Percentiles rank a stretch among this genome's conserved stretches.
phyloP scores from a whole-genome alignment of 345 rosid genomes.

The Camelina hispida region DNA sequence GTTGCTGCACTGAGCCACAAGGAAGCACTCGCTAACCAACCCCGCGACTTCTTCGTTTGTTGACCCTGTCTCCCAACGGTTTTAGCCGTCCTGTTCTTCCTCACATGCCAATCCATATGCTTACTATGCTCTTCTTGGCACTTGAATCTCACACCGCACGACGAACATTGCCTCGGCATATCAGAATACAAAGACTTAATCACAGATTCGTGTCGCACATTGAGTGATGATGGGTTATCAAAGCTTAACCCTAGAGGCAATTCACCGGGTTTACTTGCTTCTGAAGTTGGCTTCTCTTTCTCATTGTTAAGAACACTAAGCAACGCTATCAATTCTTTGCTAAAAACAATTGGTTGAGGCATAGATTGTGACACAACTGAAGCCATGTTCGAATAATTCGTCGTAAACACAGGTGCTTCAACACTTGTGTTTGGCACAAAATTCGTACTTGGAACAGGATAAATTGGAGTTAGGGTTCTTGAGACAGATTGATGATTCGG shows the following conservation, averaged over 20 bases:
- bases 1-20: conserved; percentile 37
- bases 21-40: conserved; percentile 32
- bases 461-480: not conserved
- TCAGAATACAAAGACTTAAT: conserved; percentile 43
- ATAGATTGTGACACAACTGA: conserved; percentile 8
- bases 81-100: conserved; percentile 40
- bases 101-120: conserved; percentile 58
- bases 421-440: not conserved
- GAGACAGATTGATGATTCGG: conserved; percentile 15
- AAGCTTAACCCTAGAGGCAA: conserved; percentile 14
- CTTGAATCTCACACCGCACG: conserved; percentile 50
- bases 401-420: not conserved
- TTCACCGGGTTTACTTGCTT: not conserved
- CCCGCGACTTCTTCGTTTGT: conserved; percentile 15
- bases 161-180: conserved; percentile 49
- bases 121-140: conserved; percentile 48
- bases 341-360: conserved; percentile 12
- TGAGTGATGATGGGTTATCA: conserved; percentile 36
- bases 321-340: conserved; percentile 25
- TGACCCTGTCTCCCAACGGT: not conserved
- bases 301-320: conserved; percentile 4
- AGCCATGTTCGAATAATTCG: not conserved
- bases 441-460: not conserved
- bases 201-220: conserved; percentile 43
- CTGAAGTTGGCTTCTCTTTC: conserved; percentile 9